Percentiles rank a stretch among this genome's conserved stretches.
Conservation (phyloP, 179 eudicot genomes). For the Vitellaria paradoxa region DNA sequence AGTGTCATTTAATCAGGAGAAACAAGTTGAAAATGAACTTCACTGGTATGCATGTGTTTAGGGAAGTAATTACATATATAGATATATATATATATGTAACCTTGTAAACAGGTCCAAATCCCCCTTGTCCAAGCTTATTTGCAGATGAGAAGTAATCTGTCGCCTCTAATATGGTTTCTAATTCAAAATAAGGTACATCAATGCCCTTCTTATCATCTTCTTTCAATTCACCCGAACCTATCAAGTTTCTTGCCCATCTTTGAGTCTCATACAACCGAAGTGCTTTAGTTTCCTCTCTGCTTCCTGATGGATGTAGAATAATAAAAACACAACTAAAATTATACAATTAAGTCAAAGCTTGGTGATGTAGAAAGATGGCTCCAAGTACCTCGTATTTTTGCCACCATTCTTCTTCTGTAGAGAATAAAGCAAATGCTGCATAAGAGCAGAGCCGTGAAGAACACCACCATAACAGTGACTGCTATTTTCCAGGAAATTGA, state of each 20-base stretch:
- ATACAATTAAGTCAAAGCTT: too few species aligned
- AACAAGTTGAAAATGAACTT: not conserved
- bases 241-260: slow-evolving; percentile 11
- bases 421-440: not conserved
- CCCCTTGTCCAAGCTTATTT: slow-evolving; percentile 44
- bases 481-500: not conserved
- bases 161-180: slow-evolving; percentile 30
- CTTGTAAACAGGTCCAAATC: slow-evolving; percentile 42
- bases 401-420: not conserved
- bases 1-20: not conserved
- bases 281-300: not conserved
- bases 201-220: slow-evolving; percentile 4
- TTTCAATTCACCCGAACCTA: slow-evolving; percentile 6
- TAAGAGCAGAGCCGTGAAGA: not conserved
- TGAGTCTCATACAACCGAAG: slow-evolving; percentile 6
- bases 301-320: not conserved
- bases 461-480: not conserved
- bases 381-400: not conserved
- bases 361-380: too few species aligned
- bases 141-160: slow-evolving; percentile 32
- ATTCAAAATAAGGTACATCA: slow-evolving; percentile 5
- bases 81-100: not conserved
- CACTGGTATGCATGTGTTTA: not conserved
- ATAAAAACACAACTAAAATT: too few species aligned
- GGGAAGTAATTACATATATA: too few species aligned